phyloP scores from a whole-genome alignment of 177 flowering plant species.

The Tripterygium wilfordii region DNA sequence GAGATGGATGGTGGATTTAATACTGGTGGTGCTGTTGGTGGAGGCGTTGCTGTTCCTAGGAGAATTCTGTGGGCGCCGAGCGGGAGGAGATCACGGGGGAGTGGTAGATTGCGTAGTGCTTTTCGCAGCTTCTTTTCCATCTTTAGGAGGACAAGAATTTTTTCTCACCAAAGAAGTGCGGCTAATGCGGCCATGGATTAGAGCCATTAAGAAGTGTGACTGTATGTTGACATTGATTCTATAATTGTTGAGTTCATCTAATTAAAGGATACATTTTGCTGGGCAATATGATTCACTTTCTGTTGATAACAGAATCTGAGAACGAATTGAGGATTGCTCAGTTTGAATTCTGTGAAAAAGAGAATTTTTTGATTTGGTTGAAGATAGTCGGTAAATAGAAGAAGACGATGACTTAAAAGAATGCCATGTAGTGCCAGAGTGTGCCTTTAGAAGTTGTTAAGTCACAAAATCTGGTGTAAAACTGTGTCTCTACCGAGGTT shows the following conservation, averaged over 20 bases:
- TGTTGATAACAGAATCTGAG: constrained; percentile 23
- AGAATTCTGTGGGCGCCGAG: constrained; percentile 40
- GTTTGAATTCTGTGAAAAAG: constrained; percentile 1
- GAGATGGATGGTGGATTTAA: constrained; percentile 61
- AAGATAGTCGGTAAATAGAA: not conserved
- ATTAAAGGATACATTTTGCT: constrained; percentile 5
- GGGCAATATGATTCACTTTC: constrained; percentile 7
- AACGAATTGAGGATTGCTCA: not conserved
- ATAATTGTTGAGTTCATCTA: constrained; percentile 2
- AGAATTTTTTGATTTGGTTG: constrained; percentile 9
- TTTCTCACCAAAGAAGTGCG: too few relatives aligned
- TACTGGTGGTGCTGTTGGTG: constrained; percentile 5
- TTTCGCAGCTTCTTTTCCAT: constrained; percentile 32
- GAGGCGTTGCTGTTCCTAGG: constrained; percentile 21
- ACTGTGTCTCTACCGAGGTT: not conserved
- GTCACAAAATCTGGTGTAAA: constrained; percentile 5
- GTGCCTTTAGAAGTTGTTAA: constrained; percentile 2
- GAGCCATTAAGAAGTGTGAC: constrained; percentile 16
- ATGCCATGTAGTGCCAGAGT: constrained; percentile 1
- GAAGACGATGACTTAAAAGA: not conserved
- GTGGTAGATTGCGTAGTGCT: constrained; percentile 34
- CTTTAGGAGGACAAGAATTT: constrained; percentile 29
- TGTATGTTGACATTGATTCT: constrained; percentile 8
- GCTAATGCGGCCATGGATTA: not conserved
- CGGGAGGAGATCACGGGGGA: constrained; percentile 28